Conservation (phyloP, 345 rosid species). For the Gossypium ekmanianum region DNA sequence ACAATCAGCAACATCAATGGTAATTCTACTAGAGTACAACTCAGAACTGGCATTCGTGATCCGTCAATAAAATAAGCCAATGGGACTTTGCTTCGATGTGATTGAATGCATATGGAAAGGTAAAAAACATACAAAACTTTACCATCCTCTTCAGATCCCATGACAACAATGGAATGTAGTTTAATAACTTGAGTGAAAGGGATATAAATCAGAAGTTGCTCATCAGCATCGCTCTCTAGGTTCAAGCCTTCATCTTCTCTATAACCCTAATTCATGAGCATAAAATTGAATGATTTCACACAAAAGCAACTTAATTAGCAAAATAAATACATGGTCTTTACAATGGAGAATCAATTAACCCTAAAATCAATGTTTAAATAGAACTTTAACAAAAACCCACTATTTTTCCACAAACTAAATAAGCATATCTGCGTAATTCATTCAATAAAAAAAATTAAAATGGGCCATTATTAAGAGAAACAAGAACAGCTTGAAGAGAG, state of each 20-base stretch:
- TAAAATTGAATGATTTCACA: neutral
- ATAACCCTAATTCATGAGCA: constrained; percentile 56
- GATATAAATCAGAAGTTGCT: constrained; percentile 79
- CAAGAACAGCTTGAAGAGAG: neutral
- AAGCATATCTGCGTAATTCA: neutral
- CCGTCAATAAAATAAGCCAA: neutral
- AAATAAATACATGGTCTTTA: neutral
- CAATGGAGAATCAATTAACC: neutral
- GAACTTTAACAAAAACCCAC: neutral
- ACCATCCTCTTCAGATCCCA: constrained; percentile 97
- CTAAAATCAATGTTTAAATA: neutral
- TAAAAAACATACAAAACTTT: constrained; percentile 9
- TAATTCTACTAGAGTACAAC: neutral
- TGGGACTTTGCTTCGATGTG: neutral
- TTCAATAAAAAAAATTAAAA: neutral
- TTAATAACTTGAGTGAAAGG: constrained; percentile 93
- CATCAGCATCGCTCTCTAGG: constrained; percentile 95
- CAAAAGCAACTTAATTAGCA: neutral
- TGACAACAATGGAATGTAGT: constrained; percentile 63
- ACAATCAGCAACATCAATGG: neutral
- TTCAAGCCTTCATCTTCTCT: constrained; percentile 89
- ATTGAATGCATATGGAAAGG: neutral
- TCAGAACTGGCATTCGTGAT: neutral
- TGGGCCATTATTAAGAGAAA: neutral
- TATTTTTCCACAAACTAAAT: neutral